Percentiles rank a stretch among this genome's conserved stretches.
Conservation (phyloP, 805 yeast species). For the Zygosaccharomyces bisporus region DNA sequence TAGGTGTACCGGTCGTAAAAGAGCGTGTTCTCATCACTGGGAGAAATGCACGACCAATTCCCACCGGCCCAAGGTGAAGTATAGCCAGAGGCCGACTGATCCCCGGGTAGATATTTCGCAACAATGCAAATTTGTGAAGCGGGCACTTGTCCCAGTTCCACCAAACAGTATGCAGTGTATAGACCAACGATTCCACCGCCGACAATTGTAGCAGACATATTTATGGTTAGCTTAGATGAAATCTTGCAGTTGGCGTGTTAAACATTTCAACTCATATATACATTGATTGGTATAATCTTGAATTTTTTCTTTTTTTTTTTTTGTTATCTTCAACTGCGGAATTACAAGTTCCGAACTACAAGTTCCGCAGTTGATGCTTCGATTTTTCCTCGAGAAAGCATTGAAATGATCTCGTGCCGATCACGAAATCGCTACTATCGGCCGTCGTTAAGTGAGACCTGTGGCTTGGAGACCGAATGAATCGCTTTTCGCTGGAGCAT, state of each 20-base stretch:
- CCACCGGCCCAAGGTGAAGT: constrained; percentile 84
- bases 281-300: background rate
- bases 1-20: constrained; percentile 57
- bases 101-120: constrained; percentile 74
- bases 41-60: constrained; percentile 58
- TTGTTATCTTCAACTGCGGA: background rate
- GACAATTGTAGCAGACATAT: constrained; percentile 22
- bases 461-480: background rate
- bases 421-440: background rate
- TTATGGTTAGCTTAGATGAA: background rate
- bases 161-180: constrained; percentile 52
- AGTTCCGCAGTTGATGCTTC: no score
- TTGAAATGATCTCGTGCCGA: background rate
- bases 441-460: background rate
- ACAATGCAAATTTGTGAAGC: constrained; percentile 49
- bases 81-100: constrained; percentile 57
- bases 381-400: background rate
- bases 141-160: constrained; percentile 40
- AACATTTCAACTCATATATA: background rate
- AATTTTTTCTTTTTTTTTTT: background rate
- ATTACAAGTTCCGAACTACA: no score
- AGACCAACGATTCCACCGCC: constrained; percentile 68
- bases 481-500: background rate
- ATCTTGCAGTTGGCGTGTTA: background rate
- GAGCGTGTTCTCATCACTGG: constrained; percentile 49